Conservation (phyloP, 2,329 filamentous ascomycete genomes). For the Aureobasidium sp. region DNA sequence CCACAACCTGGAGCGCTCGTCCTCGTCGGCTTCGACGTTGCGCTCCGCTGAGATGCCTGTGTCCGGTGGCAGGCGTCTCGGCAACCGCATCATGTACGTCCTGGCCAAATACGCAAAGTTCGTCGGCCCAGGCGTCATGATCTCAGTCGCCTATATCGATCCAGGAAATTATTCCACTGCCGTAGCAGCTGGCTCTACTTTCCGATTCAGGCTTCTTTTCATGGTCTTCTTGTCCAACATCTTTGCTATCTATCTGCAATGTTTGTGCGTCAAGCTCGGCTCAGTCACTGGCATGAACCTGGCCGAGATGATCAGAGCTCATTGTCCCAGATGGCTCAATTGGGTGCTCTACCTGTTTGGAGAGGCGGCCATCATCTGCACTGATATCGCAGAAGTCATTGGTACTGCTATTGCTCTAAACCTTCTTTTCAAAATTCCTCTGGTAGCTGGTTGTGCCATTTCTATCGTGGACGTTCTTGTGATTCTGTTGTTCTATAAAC, state of each 20-base stretch:
- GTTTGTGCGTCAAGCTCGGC: constrained; percentile 55
- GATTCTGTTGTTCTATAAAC: constrained; percentile 60
- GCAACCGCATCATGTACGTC: constrained; percentile 10
- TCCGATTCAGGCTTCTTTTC: constrained; percentile 60
- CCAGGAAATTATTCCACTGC: constrained; percentile 62
- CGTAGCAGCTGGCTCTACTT: constrained; percentile 60
- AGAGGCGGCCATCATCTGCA: constrained; percentile 52
- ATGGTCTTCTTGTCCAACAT: constrained; percentile 62
- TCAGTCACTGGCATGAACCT: constrained; percentile 45
- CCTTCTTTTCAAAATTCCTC: constrained; percentile 55
- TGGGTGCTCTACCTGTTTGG: constrained; percentile 48
- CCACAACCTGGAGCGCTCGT: background rate
- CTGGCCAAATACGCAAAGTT: constrained; percentile 49
- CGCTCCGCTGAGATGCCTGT: constrained; percentile 17
- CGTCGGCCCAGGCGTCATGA: constrained; percentile 61
- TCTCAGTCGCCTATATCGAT: constrained; percentile 45
- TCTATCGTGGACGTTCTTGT: constrained; percentile 63
- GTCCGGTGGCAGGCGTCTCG: background rate
- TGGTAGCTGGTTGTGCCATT: constrained; percentile 62
- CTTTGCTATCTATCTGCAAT: constrained; percentile 65
- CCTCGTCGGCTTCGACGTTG: constrained; percentile 18
- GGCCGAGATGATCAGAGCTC: constrained; percentile 42
- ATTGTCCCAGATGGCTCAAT: constrained; percentile 49
- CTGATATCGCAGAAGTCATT: constrained; percentile 58
- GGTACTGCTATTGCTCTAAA: constrained; percentile 65